Conservation (phyloP, 116 monocot genomes). For the Trichopus zeylanicus region DNA sequence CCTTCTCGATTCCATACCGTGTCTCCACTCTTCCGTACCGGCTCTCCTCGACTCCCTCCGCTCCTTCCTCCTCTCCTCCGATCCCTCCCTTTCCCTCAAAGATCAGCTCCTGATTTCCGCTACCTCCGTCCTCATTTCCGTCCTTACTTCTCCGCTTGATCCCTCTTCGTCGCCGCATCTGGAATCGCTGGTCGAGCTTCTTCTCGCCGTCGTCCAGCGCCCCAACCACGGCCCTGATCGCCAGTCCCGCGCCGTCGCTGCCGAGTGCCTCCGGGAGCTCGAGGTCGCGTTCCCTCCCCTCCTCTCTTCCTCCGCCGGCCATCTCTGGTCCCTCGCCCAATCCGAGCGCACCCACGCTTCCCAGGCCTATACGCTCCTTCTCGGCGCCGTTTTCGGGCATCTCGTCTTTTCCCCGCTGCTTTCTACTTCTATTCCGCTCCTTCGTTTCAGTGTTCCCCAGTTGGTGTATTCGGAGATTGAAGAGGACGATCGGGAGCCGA, state of each 20-base stretch:
- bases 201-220: conserved; percentile 54
- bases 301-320: conserved; percentile 58
- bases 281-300: conserved; percentile 58
- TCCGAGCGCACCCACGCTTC: conserved; percentile 46
- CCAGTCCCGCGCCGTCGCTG: conserved; percentile 42
- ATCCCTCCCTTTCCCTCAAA: conserved; percentile 21
- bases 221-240: conserved; percentile 80
- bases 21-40: too few species aligned
- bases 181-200: conserved; percentile 38
- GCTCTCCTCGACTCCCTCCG: conserved; percentile 37
- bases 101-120: conserved; percentile 37
- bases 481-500: conserved; percentile 10
- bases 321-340: conserved; percentile 67
- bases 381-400: neutral
- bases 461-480: too few species aligned
- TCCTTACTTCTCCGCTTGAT: conserved; percentile 16
- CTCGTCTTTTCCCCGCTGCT: neutral
- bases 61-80: conserved; percentile 42
- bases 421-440: conserved; percentile 45
- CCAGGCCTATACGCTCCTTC: neutral
- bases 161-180: conserved; percentile 14
- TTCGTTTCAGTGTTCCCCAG: too few species aligned
- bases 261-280: conserved; percentile 86
- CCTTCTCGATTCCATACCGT: too few species aligned
- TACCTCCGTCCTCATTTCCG: conserved; percentile 34